These are phyloP conservation scores for Pseudodiploospora longispora DNA, from an alignment of 2,329 filamentous ascomycete genomes.

Conservation along the genomic window DNA sequence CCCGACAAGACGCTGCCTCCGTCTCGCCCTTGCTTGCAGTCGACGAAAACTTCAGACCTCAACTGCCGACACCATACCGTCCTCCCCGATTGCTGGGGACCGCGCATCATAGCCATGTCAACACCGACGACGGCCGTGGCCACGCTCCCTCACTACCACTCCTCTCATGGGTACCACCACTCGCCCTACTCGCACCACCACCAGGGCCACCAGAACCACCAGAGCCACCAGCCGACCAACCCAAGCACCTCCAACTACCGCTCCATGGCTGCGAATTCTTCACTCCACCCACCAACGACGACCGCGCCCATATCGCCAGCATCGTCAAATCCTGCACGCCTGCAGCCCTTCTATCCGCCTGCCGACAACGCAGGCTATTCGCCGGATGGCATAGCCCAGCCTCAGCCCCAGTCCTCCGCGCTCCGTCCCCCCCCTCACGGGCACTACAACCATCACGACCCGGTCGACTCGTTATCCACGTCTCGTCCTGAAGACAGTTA, in stretches of 20 bases:
- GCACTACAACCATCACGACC: slow-evolving; percentile 12
- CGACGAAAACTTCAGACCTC: not conserved
- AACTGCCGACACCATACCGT: not conserved
- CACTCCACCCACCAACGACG: slow-evolving; percentile 17
- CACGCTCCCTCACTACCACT: slow-evolving; percentile 61
- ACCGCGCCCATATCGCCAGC: slow-evolving; percentile 15
- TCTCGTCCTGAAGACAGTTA: slow-evolving; percentile 14
- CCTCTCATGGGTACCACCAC: slow-evolving; percentile 58
- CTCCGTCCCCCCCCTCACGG: slow-evolving; percentile 24
- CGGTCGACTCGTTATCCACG: slow-evolving; percentile 15
- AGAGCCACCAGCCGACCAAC: slow-evolving; percentile 15
- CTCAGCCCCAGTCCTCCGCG: slow-evolving; percentile 21
- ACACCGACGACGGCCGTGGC: slow-evolving; percentile 72
- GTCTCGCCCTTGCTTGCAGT: not conserved
- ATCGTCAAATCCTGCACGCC: slow-evolving; percentile 18
- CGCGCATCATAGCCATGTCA: slow-evolving; percentile 49
- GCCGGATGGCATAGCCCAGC: slow-evolving; percentile 24
- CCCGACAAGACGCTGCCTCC: too few species aligned
- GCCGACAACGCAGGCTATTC: slow-evolving; percentile 21
- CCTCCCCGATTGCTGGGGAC: not conserved
- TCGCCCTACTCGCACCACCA: slow-evolving; percentile 38
- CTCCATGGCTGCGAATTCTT: slow-evolving; percentile 18
- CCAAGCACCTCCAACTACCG: slow-evolving; percentile 21
- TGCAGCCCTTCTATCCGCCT: slow-evolving; percentile 19
- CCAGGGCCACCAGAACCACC: slow-evolving; percentile 18